A percentile compares a stretch with the other conserved stretches of the same genome.
These are phyloP conservation scores for Chalciporus piperatus DNA, from an alignment of 768 basidiomycete species.

Conservation along the genomic window DNA sequence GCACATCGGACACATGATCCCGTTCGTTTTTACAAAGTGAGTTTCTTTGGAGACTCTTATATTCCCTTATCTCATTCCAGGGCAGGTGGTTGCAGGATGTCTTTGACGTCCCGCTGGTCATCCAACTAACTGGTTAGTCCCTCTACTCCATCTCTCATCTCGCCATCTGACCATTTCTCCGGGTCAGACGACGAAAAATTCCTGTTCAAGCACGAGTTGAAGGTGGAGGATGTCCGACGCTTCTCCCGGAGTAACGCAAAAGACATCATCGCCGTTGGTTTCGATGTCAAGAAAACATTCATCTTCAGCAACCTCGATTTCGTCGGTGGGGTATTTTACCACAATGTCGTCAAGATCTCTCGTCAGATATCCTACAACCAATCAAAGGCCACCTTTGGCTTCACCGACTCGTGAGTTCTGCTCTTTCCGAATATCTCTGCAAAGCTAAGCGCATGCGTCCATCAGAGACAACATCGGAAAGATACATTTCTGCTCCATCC, in stretches of 20 bases:
- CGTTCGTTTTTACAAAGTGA: constrained; percentile 95
- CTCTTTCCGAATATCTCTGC: not conserved
- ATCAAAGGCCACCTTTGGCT: constrained; percentile 94
- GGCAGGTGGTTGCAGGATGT: constrained; percentile 94
- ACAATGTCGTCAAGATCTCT: constrained; percentile 90
- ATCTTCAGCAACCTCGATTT: constrained; percentile 93
- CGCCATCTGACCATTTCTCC: not conserved
- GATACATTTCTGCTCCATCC: constrained; percentile 92
- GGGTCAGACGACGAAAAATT: constrained; percentile 94
- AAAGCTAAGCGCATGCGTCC: not conserved
- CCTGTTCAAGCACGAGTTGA: constrained; percentile 93
- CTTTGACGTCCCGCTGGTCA: constrained; percentile 89
- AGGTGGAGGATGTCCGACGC: constrained; percentile 79
- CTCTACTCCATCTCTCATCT: constrained; percentile 8
- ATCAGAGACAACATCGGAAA: constrained; percentile 96
- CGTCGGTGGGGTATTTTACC: constrained; percentile 91
- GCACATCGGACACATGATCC: constrained; percentile 97
- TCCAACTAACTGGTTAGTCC: constrained; percentile 85
- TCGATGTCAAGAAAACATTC: constrained; percentile 89
- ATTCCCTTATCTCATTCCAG: not conserved
- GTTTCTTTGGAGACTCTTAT: constrained; percentile 22
- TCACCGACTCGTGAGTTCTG: constrained; percentile 82
- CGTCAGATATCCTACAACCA: constrained; percentile 91
- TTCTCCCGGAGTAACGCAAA: constrained; percentile 87
- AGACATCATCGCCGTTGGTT: constrained; percentile 96